Percentiles rank a stretch among this genome's conserved stretches.
phyloP scores from a whole-genome alignment of 2,329 filamentous ascomycete genomes.

The Diaporthe ampelina region DNA sequence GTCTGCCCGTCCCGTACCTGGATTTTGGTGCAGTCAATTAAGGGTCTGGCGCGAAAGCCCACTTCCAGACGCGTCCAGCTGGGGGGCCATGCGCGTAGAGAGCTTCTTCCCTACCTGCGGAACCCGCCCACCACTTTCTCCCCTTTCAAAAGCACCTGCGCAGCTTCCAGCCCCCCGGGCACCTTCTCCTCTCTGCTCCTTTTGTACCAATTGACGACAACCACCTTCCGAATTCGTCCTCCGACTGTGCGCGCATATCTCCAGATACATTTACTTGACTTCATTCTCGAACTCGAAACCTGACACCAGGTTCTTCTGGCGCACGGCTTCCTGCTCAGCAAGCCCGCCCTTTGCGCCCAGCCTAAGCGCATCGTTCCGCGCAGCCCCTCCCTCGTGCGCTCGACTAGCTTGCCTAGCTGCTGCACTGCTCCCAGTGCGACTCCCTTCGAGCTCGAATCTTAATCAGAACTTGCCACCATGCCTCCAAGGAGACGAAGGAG shows the following conservation, averaged over 20 bases:
- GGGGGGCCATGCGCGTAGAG: conserved; percentile 26
- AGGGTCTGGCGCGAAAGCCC: conserved; percentile 36
- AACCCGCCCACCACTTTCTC: conserved; percentile 8
- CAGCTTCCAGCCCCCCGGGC: conserved; percentile 1
- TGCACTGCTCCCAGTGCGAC: neutral
- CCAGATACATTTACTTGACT: neutral
- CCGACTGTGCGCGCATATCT: neutral
- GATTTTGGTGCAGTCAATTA: conserved; percentile 20
- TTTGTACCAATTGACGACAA: neutral
- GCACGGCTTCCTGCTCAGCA: neutral
- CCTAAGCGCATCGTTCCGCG: conserved; percentile 33
- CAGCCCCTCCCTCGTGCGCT: conserved; percentile 16
- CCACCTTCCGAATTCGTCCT: neutral
- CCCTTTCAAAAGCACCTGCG: conserved; percentile 23
- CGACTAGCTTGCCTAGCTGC: neutral
- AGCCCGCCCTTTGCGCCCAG: conserved; percentile 35
- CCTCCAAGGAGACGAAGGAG: conserved; percentile 47
- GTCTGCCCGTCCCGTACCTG: neutral
- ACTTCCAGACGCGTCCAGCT: conserved; percentile 31
- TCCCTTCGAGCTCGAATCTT: neutral
- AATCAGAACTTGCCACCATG: conserved; percentile 34
- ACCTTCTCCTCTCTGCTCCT: conserved; percentile 3
- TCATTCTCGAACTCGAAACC: neutral
- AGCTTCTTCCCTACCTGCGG: conserved; percentile 33
- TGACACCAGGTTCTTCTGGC: neutral